phyloP scores from a whole-genome alignment of 305 asterid genomes.

The Striga hermonthica region DNA sequence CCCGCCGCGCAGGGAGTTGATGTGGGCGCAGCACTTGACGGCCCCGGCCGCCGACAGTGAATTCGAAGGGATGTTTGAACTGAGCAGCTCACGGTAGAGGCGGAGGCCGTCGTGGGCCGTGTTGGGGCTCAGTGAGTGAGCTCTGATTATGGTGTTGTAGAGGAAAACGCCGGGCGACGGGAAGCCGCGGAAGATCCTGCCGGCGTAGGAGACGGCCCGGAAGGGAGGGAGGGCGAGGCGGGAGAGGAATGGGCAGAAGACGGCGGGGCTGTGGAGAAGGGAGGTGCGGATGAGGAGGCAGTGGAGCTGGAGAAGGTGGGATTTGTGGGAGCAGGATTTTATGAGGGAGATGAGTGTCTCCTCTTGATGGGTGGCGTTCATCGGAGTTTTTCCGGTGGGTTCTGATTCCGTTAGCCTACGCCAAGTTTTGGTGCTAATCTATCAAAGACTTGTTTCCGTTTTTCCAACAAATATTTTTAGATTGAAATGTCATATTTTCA shows the following conservation, averaged over 20 bases:
- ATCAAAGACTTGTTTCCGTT: no score
- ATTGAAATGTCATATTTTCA: no score
- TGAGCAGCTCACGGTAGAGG: conserved; percentile 46
- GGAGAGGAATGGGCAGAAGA: conserved; percentile 60
- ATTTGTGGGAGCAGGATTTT: conserved; percentile 47
- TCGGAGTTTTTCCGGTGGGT: conserved; percentile 27
- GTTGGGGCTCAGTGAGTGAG: conserved; percentile 45
- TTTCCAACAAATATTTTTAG: no score
- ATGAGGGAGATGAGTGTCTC: conserved; percentile 47
- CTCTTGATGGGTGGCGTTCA: conserved; percentile 34
- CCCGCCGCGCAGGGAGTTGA: conserved; percentile 43
- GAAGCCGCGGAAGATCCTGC: conserved; percentile 39
- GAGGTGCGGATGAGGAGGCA: conserved; percentile 52
- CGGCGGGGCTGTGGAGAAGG: conserved; percentile 39
- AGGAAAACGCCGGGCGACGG: conserved; percentile 47
- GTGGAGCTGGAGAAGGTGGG: conserved; percentile 65
- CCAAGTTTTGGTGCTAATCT: no score
- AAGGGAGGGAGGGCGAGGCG: conserved; percentile 54
- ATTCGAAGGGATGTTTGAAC: conserved; percentile 50
- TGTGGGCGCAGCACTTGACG: conserved; percentile 56
- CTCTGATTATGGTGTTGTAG: conserved; percentile 60
- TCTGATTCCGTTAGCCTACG: neutral
- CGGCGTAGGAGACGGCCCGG: conserved; percentile 50
- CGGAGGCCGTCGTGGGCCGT: conserved; percentile 47
- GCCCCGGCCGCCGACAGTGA: conserved; percentile 54